Base-by-base conservation (phyloP, 1,284 basidiomycete species). In the Microbotryomycetes sp. region DNA sequence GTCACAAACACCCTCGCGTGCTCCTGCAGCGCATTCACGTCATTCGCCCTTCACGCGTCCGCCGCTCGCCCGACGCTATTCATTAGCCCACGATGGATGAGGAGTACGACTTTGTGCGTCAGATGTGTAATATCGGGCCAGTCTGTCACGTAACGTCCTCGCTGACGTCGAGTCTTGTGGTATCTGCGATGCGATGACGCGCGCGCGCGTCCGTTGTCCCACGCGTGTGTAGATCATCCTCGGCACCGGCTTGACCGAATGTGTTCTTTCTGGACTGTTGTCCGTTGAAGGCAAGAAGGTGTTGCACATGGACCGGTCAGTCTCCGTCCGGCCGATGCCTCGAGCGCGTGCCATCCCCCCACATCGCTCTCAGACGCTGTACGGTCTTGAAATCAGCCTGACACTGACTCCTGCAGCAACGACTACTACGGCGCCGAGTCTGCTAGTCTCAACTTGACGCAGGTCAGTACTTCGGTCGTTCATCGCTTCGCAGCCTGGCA, bases 261-360 rank as follows among this genome's bases (percentile, higher is more conserved):
- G 96, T 79, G 93, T 98, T 75, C 85, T 99, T 66, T 97, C 92
- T 18, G 92, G 90, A 67, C 81, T 93, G 75, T 83, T 99, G 71
- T 98, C 94, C 29, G 94, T 98, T 61, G 94, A 97, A 74, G 94
- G 94, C 72, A 97, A 98, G 83, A 99, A 98, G 81, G 96, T 99
- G 69, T 85, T 99, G 48, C 96, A 99, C 79, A 97, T 99, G 85
- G 96, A 99, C 79, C 83, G 73, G 71, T 72, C 29, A 59, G 66
- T 45, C 26, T 9, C n/a, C n/a, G n/a, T n/a, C n/a, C n/a, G n/a
- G n/a, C 3, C 27, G n/a, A n/a, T n/a, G 35, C 11, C 35, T 11
- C 35, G 11, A 11, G 9, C 35, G 9, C 35, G 26, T 18, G 35
- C 35, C 35, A n/a, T n/a, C 35, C 11, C 35, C 35, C 35, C 35